Percentiles rank a stretch among this genome's conserved stretches.
phyloP scores from a whole-genome alignment of 2,329 filamentous ascomycete genomes.

The Acarospora socialis region DNA sequence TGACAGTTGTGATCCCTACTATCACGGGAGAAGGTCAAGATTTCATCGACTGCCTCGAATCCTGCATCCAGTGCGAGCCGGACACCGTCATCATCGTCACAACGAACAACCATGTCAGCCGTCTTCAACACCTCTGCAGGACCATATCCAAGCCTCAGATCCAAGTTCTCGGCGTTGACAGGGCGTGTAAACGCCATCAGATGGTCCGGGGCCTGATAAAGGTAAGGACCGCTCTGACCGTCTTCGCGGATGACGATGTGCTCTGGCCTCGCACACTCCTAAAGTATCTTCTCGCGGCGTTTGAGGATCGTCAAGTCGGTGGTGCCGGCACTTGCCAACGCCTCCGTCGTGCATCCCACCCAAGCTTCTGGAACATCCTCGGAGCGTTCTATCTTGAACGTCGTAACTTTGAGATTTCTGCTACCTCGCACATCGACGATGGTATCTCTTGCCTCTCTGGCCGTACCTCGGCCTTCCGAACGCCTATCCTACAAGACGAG shows the following conservation, averaged over 20 bases:
- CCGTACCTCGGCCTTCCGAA: conserved; percentile 38
- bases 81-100: conserved; percentile 32
- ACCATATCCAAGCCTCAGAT: conserved; percentile 15
- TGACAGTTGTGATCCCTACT: conserved; percentile 40
- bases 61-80: conserved; percentile 28
- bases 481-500: conserved; percentile 32
- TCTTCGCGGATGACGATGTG: conserved; percentile 40
- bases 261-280: conserved; percentile 36
- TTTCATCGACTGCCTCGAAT: conserved; percentile 30
- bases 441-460: conserved; percentile 46
- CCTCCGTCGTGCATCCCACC: conserved; percentile 27
- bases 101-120: conserved; percentile 21
- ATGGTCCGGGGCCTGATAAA: conserved; percentile 27
- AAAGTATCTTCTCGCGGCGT: conserved; percentile 26
- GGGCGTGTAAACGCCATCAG: conserved; percentile 37
- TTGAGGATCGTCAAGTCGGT: conserved; percentile 35
- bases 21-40: conserved; percentile 29
- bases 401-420: conserved; percentile 47
- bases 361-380: conserved; percentile 38
- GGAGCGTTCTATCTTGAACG: conserved; percentile 46
- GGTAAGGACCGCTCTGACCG: conserved; percentile 28
- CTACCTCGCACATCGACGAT: conserved; percentile 43
- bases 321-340: conserved; percentile 44
- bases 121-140: too few relatives aligned
- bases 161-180: conserved; percentile 19